Percentiles rank a stretch among this genome's conserved stretches.
These are phyloP conservation scores for Flammula alnicola DNA, from an alignment of 1,284 basidiomycete genomes.

Conservation along the genomic window DNA sequence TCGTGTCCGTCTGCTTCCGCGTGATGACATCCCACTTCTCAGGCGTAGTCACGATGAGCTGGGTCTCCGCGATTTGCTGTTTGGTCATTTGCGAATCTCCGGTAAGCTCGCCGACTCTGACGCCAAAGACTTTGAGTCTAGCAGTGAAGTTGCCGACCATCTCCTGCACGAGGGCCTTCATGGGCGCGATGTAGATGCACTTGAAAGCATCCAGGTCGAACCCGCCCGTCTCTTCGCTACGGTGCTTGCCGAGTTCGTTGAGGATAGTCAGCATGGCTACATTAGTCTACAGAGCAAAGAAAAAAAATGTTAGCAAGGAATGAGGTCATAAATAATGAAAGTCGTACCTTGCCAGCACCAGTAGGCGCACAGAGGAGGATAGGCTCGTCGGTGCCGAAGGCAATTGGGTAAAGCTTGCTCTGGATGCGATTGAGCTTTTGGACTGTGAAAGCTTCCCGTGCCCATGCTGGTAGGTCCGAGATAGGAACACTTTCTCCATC, in stretches of 20 bases:
- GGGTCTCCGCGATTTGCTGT: slow-evolving; percentile 95
- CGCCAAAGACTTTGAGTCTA: slow-evolving; percentile 83
- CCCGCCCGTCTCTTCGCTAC: slow-evolving; percentile 81
- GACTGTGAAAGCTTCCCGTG: slow-evolving; percentile 84
- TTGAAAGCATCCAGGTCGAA: slow-evolving; percentile 95
- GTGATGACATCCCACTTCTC: slow-evolving; percentile 99
- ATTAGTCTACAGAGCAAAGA: slow-evolving; percentile 73
- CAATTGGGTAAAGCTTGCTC: slow-evolving; percentile 90
- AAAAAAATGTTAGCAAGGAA: slow-evolving; percentile 9
- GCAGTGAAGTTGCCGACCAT: slow-evolving; percentile 93
- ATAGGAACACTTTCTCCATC: slow-evolving; percentile 82
- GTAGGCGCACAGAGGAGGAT: slow-evolving; percentile 97
- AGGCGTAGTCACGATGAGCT: slow-evolving; percentile 98
- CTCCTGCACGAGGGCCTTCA: slow-evolving; percentile 98
- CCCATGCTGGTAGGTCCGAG: slow-evolving; percentile 83
- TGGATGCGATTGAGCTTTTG: slow-evolving; percentile 93
- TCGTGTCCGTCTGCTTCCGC: slow-evolving; percentile 95
- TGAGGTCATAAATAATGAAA: slow-evolving; percentile 4
- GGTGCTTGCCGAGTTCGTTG: slow-evolving; percentile 85
- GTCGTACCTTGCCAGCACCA: slow-evolving; percentile 92
- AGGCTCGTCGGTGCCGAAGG: slow-evolving; percentile 94
- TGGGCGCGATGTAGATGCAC: slow-evolving; percentile 97
- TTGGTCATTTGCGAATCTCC: slow-evolving; percentile 99
- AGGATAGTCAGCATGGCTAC: slow-evolving; percentile 96
- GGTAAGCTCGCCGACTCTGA: slow-evolving; percentile 94